These are phyloP conservation scores for Leishmania tropica DNA, from an alignment of 208 protist genomes.

Conservation along the genomic window DNA sequence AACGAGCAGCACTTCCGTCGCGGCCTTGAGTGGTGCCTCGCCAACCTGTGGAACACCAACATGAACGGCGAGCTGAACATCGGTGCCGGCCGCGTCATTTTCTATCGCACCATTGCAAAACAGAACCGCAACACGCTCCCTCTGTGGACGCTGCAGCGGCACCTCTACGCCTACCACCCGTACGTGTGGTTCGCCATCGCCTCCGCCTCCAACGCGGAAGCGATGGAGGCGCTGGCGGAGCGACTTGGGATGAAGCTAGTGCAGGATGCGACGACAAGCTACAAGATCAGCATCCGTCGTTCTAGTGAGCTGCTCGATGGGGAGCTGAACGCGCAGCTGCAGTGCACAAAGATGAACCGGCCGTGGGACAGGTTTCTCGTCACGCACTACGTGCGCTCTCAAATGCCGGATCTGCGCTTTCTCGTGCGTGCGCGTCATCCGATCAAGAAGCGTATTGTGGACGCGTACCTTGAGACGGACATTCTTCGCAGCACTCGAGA, in stretches of 20 bases:
- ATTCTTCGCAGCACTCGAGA: conserved; percentile 85
- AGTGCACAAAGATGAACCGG: conserved; percentile 68
- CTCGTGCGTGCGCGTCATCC: conserved; percentile 84
- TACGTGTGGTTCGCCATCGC: conserved; percentile 91
- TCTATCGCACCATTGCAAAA: conserved; percentile 83
- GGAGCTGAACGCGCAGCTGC: conserved; percentile 86
- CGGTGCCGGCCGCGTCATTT: conserved; percentile 78
- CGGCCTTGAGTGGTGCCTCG: conserved; percentile 82
- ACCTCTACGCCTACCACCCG: conserved; percentile 82
- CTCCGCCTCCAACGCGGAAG: conserved; percentile 56
- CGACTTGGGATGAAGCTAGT: conserved; percentile 65
- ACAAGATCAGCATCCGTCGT: conserved; percentile 66
- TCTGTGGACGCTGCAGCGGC: conserved; percentile 78
- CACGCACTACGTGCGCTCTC: conserved; percentile 81
- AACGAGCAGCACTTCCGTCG: conserved; percentile 80
- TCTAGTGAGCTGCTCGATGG: conserved; percentile 68
- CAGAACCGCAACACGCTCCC: conserved; percentile 86
- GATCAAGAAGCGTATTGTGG: conserved; percentile 84
- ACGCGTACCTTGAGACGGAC: conserved; percentile 79
- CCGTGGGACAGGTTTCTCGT: conserved; percentile 90
- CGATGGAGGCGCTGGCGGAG: conserved; percentile 56
- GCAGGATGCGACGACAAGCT: conserved; percentile 80
- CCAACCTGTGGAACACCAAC: conserved; percentile 92
- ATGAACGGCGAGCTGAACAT: conserved; percentile 90
- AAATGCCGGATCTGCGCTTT: conserved; percentile 88